Evolutionary conservation across 78 protist genomes (phyloP), one percentile per base, ranked within the genome.

Genomic region (Dictyostelium brefeldianum): DNA sequence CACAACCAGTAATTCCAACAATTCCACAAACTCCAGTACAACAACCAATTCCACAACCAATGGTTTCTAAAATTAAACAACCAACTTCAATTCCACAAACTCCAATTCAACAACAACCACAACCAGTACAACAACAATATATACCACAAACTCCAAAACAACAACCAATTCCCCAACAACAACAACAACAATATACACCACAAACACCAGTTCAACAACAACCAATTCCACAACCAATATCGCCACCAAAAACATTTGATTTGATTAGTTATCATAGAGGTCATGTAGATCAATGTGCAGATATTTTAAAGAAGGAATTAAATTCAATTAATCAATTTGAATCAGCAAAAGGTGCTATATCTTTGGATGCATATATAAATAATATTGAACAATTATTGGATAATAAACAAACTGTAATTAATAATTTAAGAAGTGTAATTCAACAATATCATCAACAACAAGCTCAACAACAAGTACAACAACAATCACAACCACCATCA

Each of bases 221-320:
- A 83, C 77, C 18, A 81, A 48, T 64, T 9, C 53, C n/a, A 69
- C 79, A 18, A 50, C 41, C 27, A 81, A 64, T 18, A 22, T 70
- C 53, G 43, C 89, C 25, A 31, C 73, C 17, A 51, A 78, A 57
- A 48, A 77, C 22, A 36, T 36, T 51, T 48, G 92, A 87, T 64
- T 87, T 54, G 47, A 78, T 87, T 3, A 57, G 64, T 64, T 53
- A 77, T 77, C 92, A 77, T 50, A 75, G 92, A 53, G 14, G 43
- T 11, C 92, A 87, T 50, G 22, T 87, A 4, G 92, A 87, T 77
- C 92, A 87, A 48, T 64, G 75, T 20, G 92, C 92, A 10, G 92
- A 77, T 18, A 57, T 87, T 4, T 31, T 87, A 29, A 87, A 87
- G 46, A 87, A 74, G 46, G 92, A 87, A 51, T 50, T 87, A 43